Evolutionary conservation across 2,329 filamentous ascomycete genomes (phyloP).

Genomic region (Aspergillus phoenicis): DNA sequence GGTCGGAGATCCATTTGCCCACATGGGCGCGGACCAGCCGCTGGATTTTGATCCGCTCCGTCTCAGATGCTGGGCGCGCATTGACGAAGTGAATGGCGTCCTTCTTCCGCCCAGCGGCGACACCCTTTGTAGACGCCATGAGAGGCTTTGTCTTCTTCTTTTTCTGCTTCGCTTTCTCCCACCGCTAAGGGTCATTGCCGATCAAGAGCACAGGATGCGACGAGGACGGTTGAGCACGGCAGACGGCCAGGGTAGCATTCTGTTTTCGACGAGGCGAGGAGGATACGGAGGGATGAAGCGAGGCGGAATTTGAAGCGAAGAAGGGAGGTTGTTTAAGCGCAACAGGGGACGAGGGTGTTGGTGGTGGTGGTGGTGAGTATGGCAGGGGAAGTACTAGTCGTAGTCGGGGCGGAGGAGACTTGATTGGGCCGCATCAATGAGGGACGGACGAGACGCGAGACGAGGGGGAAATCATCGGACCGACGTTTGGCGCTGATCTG

Average conservation of each 20-base stretch:
- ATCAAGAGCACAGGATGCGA: slow-evolving; percentile 21
- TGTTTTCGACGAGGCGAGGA: slow-evolving; percentile 15
- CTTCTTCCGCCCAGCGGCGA: slow-evolving; percentile 19
- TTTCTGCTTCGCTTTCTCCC: not conserved
- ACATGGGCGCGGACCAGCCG: slow-evolving; percentile 38
- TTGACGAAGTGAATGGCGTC: slow-evolving; percentile 39
- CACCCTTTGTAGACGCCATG: slow-evolving; percentile 30
- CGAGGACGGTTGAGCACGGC: slow-evolving; percentile 10
- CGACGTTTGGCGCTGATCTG: not conserved
- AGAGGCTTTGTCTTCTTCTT: slow-evolving; percentile 2
- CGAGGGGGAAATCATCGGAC: not conserved
- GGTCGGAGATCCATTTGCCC: slow-evolving; percentile 40
- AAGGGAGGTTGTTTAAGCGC: not conserved
- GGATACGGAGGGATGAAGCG: too few species aligned
- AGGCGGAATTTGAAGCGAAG: not conserved
- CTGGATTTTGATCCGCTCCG: slow-evolving; percentile 31
- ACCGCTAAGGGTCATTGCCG: slow-evolving; percentile 10
- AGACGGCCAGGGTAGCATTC: slow-evolving; percentile 24
- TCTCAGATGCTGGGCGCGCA: slow-evolving; percentile 34
- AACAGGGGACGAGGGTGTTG: not conserved
- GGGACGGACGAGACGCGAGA: not conserved
- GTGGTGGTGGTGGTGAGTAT: not conserved
- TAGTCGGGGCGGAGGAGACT: not conserved
- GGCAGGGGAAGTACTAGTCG: not conserved
- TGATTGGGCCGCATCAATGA: not conserved